phyloP scores from a whole-genome alignment of 208 protist species.

The Crithidia expoeki region DNA sequence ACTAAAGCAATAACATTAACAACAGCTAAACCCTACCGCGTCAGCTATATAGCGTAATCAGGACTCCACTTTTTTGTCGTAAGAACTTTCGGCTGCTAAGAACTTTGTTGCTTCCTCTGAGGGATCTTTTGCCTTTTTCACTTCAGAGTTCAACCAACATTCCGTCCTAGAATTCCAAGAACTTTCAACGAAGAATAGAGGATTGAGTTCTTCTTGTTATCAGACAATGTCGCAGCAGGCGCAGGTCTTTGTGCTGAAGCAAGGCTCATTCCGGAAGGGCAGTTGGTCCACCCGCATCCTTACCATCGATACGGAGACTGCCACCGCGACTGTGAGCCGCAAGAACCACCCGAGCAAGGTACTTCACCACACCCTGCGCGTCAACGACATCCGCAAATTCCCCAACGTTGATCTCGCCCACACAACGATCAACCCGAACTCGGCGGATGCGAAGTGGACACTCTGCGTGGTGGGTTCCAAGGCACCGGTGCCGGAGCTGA shows the following conservation, averaged over 20 bases:
- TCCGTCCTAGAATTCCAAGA: too few species aligned
- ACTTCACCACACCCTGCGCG: slow-evolving; percentile 24
- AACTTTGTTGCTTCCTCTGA: too few species aligned
- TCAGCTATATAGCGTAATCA: too few species aligned
- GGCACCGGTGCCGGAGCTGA: background rate
- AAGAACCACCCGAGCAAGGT: slow-evolving; percentile 23
- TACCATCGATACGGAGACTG: slow-evolving; percentile 23
- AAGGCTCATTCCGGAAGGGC: background rate
- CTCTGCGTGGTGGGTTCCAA: slow-evolving; percentile 2
- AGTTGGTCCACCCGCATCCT: slow-evolving; percentile 32
- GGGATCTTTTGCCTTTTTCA: too few species aligned
- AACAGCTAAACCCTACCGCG: too few species aligned
- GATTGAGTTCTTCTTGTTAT: too few species aligned
- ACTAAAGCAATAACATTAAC: too few species aligned
- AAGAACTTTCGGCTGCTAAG: too few species aligned
- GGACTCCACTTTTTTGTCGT: too few species aligned
- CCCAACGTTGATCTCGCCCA: slow-evolving; percentile 1
- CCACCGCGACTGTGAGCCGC: slow-evolving; percentile 29
- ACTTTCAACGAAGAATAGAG: too few species aligned
- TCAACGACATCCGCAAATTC: slow-evolving; percentile 6
- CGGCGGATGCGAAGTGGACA: slow-evolving; percentile 3
- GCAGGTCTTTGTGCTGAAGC: slow-evolving; percentile 30
- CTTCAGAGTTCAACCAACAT: too few species aligned
- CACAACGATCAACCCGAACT: background rate
- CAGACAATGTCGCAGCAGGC: too few species aligned